Evolutionary conservation across 345 rosid species (phyloP).

Genomic region (Nephelium lappaceum): DNA sequence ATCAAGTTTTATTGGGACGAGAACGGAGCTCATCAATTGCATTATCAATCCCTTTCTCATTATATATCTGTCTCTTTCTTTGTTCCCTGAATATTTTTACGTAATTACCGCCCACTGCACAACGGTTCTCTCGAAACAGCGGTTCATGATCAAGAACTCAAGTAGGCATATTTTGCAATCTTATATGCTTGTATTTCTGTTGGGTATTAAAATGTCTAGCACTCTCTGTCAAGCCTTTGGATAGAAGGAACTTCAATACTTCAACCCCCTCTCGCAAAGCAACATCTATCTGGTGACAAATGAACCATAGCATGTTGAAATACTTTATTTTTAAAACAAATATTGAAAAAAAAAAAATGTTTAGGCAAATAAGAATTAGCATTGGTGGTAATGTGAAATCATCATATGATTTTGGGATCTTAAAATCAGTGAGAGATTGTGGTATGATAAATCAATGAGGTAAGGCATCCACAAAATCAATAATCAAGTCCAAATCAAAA

Average conservation of each 20-base stretch:
- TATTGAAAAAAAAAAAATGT: neutral
- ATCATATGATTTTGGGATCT: neutral
- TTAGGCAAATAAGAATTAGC: neutral
- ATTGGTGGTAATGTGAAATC: too few relatives aligned
- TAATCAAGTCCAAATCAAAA: neutral
- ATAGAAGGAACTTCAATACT: conserved; percentile 61
- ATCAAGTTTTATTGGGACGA: too few relatives aligned
- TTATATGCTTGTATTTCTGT: conserved; percentile 85
- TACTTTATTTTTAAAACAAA: neutral
- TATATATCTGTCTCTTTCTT: too few relatives aligned
- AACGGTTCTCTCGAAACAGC: neutral
- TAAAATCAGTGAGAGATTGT: neutral
- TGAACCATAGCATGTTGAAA: neutral
- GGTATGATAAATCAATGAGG: too few relatives aligned
- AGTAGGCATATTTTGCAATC: conserved; percentile 51
- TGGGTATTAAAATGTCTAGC: conserved; percentile 66
- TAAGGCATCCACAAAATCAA: neutral
- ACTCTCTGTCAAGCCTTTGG: conserved; percentile 75
- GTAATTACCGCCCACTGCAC: neutral
- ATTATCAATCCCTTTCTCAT: too few relatives aligned
- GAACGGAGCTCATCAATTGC: too few relatives aligned
- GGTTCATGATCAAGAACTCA: conserved; percentile 13
- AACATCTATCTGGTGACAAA: conserved; percentile 55
- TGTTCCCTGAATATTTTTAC: neutral
- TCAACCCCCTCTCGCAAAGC: conserved; percentile 76